Evolutionary conservation across 208 protist species (phyloP).

Genomic region (Zelonia costaricensis): DNA sequence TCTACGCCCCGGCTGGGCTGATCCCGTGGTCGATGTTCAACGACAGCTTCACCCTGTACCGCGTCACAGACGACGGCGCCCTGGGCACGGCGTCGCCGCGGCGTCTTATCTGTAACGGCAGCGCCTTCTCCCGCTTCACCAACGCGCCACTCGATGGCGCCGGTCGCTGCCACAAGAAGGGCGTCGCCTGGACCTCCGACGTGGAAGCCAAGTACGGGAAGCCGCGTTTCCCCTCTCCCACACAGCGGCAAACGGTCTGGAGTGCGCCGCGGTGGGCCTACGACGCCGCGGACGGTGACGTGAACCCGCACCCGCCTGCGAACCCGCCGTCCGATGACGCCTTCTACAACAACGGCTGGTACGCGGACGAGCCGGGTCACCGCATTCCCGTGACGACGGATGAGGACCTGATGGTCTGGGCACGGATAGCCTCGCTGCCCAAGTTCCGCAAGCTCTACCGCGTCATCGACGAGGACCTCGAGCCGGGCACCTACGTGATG

Average conservation of each 20-base stretch:
- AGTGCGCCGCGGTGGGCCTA: slow-evolving; percentile 48
- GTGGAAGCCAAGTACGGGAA: slow-evolving; percentile 84
- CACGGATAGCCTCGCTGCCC: slow-evolving; percentile 94
- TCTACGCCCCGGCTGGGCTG: slow-evolving; percentile 96
- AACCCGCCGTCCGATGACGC: slow-evolving; percentile 51
- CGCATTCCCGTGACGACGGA: slow-evolving; percentile 86
- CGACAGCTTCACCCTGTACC: slow-evolving; percentile 89
- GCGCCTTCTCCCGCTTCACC: slow-evolving; percentile 63
- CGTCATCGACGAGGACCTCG: slow-evolving; percentile 83
- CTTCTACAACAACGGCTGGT: slow-evolving; percentile 88
- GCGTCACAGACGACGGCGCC: not conserved
- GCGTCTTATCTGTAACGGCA: slow-evolving; percentile 74
- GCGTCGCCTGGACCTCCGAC: slow-evolving; percentile 95
- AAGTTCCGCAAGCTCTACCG: slow-evolving; percentile 98
- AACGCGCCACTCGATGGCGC: slow-evolving; percentile 51
- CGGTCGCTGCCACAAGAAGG: slow-evolving; percentile 82
- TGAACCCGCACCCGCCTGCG: slow-evolving; percentile 7
- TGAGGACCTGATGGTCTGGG: slow-evolving; percentile 99
- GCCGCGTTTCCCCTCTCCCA: slow-evolving; percentile 32
- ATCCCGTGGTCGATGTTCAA: slow-evolving; percentile 98
- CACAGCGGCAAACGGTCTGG: slow-evolving; percentile 34
- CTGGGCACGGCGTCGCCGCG: not conserved
- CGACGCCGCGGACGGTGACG: slow-evolving; percentile 20
- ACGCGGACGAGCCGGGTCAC: slow-evolving; percentile 81
- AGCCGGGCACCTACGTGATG: slow-evolving; percentile 89